Evolutionary conservation across 1,284 basidiomycete genomes (phyloP).

Genomic region (Anthracocystis panici-leucophaei): DNA sequence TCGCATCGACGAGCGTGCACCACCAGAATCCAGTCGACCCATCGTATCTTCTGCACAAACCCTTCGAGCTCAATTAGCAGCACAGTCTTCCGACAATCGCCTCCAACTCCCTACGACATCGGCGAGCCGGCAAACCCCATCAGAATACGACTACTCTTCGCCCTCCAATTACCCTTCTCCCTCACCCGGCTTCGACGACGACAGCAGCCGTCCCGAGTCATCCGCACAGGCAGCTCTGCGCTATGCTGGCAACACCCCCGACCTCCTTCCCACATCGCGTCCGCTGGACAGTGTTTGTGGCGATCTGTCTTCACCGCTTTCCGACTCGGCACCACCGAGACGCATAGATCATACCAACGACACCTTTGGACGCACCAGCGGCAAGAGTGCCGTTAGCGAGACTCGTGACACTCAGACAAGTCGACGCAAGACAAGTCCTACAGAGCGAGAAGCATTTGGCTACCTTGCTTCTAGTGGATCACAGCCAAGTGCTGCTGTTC

Average conservation of each 20-base stretch:
- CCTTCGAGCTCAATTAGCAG: neutral
- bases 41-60: conserved; percentile 3
- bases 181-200: conserved; percentile 5
- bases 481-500: conserved; percentile 2
- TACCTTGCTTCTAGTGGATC: conserved; percentile 23
- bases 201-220: conserved; percentile 18
- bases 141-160: conserved; percentile 19
- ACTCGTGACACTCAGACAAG: neutral
- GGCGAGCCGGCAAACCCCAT: conserved; percentile 9
- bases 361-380: conserved; percentile 29
- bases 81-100: neutral
- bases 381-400: conserved; percentile 21
- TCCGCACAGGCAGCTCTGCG: conserved; percentile 27
- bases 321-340: conserved; percentile 1
- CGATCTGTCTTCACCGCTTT: conserved; percentile 6
- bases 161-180: conserved; percentile 22
- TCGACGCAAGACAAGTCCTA: conserved; percentile 30
- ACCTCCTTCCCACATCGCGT: conserved; percentile 1
- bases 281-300: conserved; percentile 3
- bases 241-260: neutral
- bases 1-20: conserved; percentile 4
- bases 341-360: conserved; percentile 19
- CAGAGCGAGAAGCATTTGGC: conserved; percentile 30
- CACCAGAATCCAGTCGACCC: neutral
- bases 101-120: neutral